Evolutionary conservation across 2,329 filamentous ascomycete genomes (phyloP).

Genomic region (Neodidymelliopsis sp.): DNA sequence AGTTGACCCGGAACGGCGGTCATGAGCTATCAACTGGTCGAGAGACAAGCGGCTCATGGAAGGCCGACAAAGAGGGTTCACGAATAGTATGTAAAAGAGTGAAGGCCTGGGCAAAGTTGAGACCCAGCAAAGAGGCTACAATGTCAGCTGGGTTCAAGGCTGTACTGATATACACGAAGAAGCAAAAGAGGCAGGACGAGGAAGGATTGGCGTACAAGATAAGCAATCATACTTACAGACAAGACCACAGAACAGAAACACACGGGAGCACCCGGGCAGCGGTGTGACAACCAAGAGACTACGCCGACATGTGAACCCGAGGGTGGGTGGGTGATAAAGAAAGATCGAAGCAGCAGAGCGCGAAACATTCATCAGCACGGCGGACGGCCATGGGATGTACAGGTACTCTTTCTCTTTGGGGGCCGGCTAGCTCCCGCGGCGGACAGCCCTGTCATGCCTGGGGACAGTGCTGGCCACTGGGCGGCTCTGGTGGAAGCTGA

Average conservation of each 20-base stretch:
- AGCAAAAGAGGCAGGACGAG: constrained; percentile 27
- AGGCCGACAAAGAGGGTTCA: constrained; percentile 27
- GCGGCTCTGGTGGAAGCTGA: constrained; percentile 28
- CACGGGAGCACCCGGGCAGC: constrained; percentile 43
- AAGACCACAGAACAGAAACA: constrained; percentile 31
- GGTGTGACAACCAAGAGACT: constrained; percentile 35
- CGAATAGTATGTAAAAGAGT: constrained; percentile 13
- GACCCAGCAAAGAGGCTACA: constrained; percentile 23
- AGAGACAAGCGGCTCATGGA: constrained; percentile 43
- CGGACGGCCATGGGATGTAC: constrained; percentile 35
- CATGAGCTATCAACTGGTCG: constrained; percentile 33
- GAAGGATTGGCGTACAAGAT: constrained; percentile 41
- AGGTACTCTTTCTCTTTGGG: constrained; percentile 45
- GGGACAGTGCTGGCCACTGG: constrained; percentile 26
- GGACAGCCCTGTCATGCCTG: constrained; percentile 36
- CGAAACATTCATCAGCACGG: constrained; percentile 22
- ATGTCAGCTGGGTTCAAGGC: constrained; percentile 36
- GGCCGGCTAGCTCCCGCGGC: constrained; percentile 43
- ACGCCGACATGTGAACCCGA: constrained; percentile 26
- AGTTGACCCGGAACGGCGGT: constrained; percentile 39
- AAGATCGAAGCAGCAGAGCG: constrained; percentile 23
- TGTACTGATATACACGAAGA: constrained; percentile 41
- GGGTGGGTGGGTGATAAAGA: constrained; percentile 28
- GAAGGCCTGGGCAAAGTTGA: constrained; percentile 16
- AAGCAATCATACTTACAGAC: constrained; percentile 41